Conservation (phyloP, 441 rosid species). For the Brassica balearica region DNA sequence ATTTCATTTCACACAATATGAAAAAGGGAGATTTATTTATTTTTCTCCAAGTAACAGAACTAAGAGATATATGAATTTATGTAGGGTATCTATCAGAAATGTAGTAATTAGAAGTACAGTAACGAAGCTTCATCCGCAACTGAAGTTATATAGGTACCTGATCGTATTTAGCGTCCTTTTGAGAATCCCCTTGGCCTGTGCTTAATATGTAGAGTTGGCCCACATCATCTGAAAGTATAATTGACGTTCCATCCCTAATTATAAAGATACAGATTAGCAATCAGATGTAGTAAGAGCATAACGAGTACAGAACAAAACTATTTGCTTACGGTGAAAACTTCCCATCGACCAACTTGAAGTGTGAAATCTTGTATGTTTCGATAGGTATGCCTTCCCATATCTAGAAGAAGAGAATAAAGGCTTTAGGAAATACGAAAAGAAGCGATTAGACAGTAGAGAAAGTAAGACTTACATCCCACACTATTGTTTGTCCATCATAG, state of each 20-base stretch:
- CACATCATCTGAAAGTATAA: slow-evolving; percentile 99
- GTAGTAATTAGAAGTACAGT: slow-evolving; percentile 19
- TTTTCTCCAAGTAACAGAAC: slow-evolving; percentile 6
- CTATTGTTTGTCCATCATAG: slow-evolving; percentile 96
- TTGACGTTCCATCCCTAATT: slow-evolving; percentile 95
- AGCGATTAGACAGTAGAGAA: slow-evolving; percentile 23
- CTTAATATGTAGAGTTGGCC: slow-evolving; percentile 90
- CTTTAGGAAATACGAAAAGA: slow-evolving; percentile 36
- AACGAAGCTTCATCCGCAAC: slow-evolving; percentile 23
- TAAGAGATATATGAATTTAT: background rate
- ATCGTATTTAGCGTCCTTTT: slow-evolving; percentile 95
- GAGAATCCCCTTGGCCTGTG: slow-evolving; percentile 99
- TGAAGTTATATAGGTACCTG: slow-evolving; percentile 64
- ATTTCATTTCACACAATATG: background rate
- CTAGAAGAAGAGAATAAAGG: slow-evolving; percentile 53
- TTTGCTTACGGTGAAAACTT: slow-evolving; percentile 98
- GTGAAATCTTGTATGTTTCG: slow-evolving; percentile 85
- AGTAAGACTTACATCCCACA: slow-evolving; percentile 96
- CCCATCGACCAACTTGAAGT: slow-evolving; percentile 95
- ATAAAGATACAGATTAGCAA: slow-evolving; percentile 31
- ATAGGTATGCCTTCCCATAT: slow-evolving; percentile 99
- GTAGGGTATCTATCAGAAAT: slow-evolving; percentile 4
- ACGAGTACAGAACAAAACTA: slow-evolving; percentile 17
- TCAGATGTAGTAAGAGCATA: slow-evolving; percentile 24
- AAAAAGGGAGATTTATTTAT: slow-evolving; percentile 1